Percentiles rank a stretch among this genome's conserved stretches.
phyloP scores from a whole-genome alignment of 768 basidiomycete species.

The Lentinula detonsa region DNA sequence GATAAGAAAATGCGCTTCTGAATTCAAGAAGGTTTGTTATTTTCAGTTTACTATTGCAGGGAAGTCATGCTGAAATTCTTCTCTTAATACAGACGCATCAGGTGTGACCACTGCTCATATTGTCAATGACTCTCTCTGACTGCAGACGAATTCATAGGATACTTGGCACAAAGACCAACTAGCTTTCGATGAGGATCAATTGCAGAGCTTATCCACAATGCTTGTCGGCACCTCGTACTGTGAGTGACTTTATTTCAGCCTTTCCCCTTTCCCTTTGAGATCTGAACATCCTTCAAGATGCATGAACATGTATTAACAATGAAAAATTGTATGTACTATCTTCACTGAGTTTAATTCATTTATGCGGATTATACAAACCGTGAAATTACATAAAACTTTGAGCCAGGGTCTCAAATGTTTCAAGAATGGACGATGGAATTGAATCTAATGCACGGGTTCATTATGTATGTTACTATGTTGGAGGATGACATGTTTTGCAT shows the following conservation, averaged over 20 bases:
- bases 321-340: neutral
- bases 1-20: conserved; percentile 78
- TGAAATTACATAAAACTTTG: no score
- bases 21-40: conserved; percentile 70
- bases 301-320: neutral
- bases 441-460: no score
- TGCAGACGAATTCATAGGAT: conserved; percentile 45
- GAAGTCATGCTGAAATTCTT: neutral
- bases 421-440: no score
- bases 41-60: neutral
- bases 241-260: conserved; percentile 28
- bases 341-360: no score
- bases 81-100: conserved; percentile 47
- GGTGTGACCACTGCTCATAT: conserved; percentile 25
- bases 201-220: conserved; percentile 83
- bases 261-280: neutral
- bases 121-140: conserved; percentile 10
- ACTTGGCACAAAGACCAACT: conserved; percentile 90
- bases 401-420: no score
- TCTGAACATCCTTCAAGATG: conserved; percentile 4
- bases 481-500: no score
- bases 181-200: conserved; percentile 83
- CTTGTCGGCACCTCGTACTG: conserved; percentile 88
- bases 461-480: no score
- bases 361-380: no score